Evolutionary conservation across 805 yeast species (phyloP).

Genomic region (Candida pseudoglaebosa): DNA sequence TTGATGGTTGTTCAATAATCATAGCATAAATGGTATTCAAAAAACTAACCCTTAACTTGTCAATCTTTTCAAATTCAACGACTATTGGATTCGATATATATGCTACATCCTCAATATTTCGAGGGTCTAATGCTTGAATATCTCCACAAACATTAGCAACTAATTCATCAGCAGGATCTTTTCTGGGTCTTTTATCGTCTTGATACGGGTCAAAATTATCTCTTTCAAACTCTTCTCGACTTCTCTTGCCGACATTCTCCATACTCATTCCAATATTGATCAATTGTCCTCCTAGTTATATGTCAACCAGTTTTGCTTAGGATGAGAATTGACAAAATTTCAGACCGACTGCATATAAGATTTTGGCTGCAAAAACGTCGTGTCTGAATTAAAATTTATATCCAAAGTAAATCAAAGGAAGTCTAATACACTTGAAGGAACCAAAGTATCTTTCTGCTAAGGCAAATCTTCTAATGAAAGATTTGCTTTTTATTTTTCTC

Average conservation of each 20-base stretch:
- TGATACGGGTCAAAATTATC: slow-evolving; percentile 16
- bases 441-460: too few species aligned
- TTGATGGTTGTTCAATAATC: slow-evolving; percentile 87
- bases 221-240: slow-evolving; percentile 27
- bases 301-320: too few species aligned
- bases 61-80: slow-evolving; percentile 61
- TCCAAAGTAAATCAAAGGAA: too few species aligned
- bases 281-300: too few species aligned
- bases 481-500: too few species aligned
- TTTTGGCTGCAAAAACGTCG: too few species aligned
- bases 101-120: slow-evolving; percentile 51
- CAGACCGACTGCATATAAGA: too few species aligned
- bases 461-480: too few species aligned
- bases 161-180: slow-evolving; percentile 39
- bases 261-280: too few species aligned
- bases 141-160: slow-evolving; percentile 43
- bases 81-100: slow-evolving; percentile 64
- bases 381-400: too few species aligned
- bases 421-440: too few species aligned
- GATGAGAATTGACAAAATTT: too few species aligned
- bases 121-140: slow-evolving; percentile 42
- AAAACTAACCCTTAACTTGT: slow-evolving; percentile 54
- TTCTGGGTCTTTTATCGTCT: slow-evolving; percentile 34
- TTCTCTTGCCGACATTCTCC: slow-evolving; percentile 21
- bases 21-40: slow-evolving; percentile 65